Conservation (phyloP, 164 flowering plant species). For the Aristolochia californica region DNA sequence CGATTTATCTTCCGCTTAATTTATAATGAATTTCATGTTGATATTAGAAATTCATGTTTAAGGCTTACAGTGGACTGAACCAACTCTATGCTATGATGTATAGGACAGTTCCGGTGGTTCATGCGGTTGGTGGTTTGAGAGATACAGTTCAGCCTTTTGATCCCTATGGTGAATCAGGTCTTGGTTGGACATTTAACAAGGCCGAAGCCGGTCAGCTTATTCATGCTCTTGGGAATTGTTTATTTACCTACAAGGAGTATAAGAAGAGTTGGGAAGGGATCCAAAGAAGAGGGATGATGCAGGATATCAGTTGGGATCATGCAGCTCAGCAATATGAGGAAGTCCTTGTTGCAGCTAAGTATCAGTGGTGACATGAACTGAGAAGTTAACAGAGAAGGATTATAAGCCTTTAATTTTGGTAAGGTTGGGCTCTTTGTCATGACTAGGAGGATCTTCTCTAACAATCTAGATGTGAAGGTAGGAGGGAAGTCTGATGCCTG, state of each 20-base stretch:
- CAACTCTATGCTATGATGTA: conserved; percentile 94
- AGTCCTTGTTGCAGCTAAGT: conserved; percentile 88
- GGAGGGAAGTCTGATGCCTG: too few species aligned
- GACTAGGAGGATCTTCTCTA: too few species aligned
- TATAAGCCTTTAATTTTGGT: too few species aligned
- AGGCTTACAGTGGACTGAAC: conserved; percentile 92
- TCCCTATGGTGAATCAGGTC: conserved; percentile 65
- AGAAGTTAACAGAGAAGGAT: too few species aligned
- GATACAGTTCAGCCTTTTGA: conserved; percentile 86
- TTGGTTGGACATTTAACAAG: conserved; percentile 85
- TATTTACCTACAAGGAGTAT: conserved; percentile 64
- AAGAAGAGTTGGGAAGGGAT: conserved; percentile 88
- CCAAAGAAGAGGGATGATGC: conserved; percentile 83
- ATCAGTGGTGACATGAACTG: conserved; percentile 60
- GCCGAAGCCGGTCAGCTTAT: conserved; percentile 55
- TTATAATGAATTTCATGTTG: too few species aligned
- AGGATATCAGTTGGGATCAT: conserved; percentile 90
- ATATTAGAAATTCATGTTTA: too few species aligned
- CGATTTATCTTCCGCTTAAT: too few species aligned
- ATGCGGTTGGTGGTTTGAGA: conserved; percentile 89
- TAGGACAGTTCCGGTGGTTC: conserved; percentile 95
- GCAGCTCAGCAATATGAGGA: conserved; percentile 88
- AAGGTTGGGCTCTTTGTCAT: too few species aligned
- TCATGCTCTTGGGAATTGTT: conserved; percentile 75
- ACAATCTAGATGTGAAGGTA: too few species aligned